A percentile compares a stretch with the other conserved stretches of the same genome.
These are phyloP conservation scores for Lophiotrema nucula DNA, from an alignment of 495 filamentous ascomycete species.

Conservation along the genomic window DNA sequence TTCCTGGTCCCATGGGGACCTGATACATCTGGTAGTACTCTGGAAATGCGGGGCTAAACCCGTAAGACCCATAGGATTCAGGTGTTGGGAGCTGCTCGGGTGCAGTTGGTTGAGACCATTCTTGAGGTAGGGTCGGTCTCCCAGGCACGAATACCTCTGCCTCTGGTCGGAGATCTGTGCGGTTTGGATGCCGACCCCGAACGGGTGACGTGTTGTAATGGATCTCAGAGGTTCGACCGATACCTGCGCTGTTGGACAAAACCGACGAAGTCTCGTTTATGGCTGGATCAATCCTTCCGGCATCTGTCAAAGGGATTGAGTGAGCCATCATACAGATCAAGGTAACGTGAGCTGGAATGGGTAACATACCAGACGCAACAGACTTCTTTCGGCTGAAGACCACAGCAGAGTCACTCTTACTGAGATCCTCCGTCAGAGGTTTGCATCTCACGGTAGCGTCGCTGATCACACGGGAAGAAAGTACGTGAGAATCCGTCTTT, in stretches of 20 bases:
- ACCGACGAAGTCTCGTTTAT: not conserved
- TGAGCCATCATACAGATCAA: slow-evolving; percentile 10
- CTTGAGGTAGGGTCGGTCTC: no score
- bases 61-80: not conserved
- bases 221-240: not conserved
- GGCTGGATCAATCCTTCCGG: not conserved
- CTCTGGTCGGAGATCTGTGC: not conserved
- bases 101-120: no score
- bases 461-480: not conserved
- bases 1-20: not conserved
- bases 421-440: not conserved
- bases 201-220: not conserved
- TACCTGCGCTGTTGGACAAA: not conserved
- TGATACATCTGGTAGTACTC: slow-evolving; percentile 8
- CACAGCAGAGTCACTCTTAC: slow-evolving; percentile 1
- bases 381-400: slow-evolving; percentile 11
- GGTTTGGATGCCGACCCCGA: not conserved
- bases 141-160: no score
- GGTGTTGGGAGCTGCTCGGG: not conserved
- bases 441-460: not conserved
- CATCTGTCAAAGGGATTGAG: not conserved
- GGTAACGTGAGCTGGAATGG: not conserved
- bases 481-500: not conserved
- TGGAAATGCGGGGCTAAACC: not conserved
- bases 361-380: slow-evolving; percentile 5